Percentiles rank a stretch among this genome's conserved stretches.
Conservation (phyloP, 1,139 yeast genomes). For the Debaryomyces udenii region DNA sequence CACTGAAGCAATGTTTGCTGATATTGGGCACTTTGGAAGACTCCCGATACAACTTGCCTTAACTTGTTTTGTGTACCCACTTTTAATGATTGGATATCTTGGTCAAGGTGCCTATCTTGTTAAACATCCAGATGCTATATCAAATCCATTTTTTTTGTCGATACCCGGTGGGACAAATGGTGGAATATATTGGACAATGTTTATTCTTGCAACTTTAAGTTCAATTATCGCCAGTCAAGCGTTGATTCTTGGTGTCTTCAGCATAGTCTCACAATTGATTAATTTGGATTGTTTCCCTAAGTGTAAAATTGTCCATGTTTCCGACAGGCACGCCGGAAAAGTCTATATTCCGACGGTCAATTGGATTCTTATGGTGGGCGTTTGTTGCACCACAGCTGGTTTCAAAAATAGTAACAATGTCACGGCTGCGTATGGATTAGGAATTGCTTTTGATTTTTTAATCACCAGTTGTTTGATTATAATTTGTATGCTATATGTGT, state of each 20-base stretch:
- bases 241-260: constrained; percentile 56
- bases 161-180: constrained; percentile 53
- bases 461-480: constrained; percentile 52
- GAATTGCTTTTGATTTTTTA: constrained; percentile 56
- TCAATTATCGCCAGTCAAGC: constrained; percentile 66
- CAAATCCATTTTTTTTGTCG: constrained; percentile 50
- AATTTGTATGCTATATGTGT: constrained; percentile 50
- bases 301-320: constrained; percentile 46
- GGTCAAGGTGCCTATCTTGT: constrained; percentile 60
- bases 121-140: constrained; percentile 39
- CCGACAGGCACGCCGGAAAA: constrained; percentile 46
- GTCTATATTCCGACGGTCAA: constrained; percentile 56
- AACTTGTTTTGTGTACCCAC: constrained; percentile 51
- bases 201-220: constrained; percentile 54
- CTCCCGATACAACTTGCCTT: constrained; percentile 53
- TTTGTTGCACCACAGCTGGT: constrained; percentile 53
- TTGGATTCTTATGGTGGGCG: constrained; percentile 53
- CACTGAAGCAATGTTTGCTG: constrained; percentile 66
- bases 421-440: constrained; percentile 64
- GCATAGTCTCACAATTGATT: constrained; percentile 54
- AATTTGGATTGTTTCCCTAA: constrained; percentile 58
- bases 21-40: constrained; percentile 58
- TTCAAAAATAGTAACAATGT: constrained; percentile 53
- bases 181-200: constrained; percentile 53
- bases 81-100: constrained; percentile 52